phyloP scores from a whole-genome alignment of 345 rosid species.

The Lepidium aucheri region DNA sequence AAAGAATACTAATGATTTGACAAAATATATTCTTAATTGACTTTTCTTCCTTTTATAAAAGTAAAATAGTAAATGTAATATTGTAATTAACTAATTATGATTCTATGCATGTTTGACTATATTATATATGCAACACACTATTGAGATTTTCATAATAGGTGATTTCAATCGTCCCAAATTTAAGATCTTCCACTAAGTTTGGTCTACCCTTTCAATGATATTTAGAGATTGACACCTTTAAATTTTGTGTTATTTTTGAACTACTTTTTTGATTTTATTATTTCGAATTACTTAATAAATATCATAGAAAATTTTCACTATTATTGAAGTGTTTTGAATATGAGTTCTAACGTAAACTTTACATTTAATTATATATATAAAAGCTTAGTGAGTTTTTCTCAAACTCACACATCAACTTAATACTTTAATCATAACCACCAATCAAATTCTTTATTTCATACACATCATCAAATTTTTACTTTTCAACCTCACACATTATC shows the following conservation, averaged over 20 bases:
- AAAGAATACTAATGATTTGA: slow-evolving; percentile 19
- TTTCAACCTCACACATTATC: too few species aligned
- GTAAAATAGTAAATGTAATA: background rate
- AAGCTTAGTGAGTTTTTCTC: too few species aligned
- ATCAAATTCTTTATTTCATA: too few species aligned
- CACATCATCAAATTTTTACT: too few species aligned
- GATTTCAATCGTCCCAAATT: background rate
- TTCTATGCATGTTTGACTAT: slow-evolving; percentile 9
- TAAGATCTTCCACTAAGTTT: background rate
- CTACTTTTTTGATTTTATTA: background rate
- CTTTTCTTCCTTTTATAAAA: slow-evolving; percentile 4
- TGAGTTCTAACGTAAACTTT: too few species aligned
- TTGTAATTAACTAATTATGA: background rate
- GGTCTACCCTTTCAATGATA: background rate
- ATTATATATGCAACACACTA: background rate
- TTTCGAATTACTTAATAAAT: background rate
- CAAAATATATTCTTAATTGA: slow-evolving; percentile 15
- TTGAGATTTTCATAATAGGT: background rate
- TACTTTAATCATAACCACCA: too few species aligned
- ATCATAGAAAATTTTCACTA: too few species aligned
- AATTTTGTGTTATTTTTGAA: background rate
- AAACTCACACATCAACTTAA: too few species aligned
- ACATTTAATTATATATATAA: too few species aligned
- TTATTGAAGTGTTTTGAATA: too few species aligned
- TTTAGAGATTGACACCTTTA: background rate